phyloP scores from a whole-genome alignment of 257 asterid genomes.

The Linderniella brevidens region DNA sequence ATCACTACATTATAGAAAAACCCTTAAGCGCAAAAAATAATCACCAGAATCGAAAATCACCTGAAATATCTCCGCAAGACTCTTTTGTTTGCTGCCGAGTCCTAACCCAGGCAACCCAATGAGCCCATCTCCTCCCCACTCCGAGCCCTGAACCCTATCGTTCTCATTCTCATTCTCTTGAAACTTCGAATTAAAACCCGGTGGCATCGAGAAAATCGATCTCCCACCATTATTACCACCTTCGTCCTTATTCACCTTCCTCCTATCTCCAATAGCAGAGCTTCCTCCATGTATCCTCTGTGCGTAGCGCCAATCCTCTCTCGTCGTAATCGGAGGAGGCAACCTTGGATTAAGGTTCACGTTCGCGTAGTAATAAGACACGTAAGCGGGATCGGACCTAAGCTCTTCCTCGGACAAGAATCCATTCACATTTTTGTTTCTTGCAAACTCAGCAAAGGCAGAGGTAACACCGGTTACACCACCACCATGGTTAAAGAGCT shows the following conservation, averaged over 20 bases:
- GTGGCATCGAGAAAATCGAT: conserved; percentile 29
- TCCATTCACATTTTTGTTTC: conserved; percentile 28
- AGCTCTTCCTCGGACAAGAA: conserved; percentile 42
- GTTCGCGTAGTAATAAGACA: conserved; percentile 45
- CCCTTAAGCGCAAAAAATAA: too few species aligned
- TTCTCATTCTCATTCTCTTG: conserved; percentile 1
- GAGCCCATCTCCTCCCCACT: conserved; percentile 54
- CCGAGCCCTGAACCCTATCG: conserved; percentile 2
- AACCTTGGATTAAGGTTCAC: conserved; percentile 58
- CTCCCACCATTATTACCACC: conserved; percentile 17
- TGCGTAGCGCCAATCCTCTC: conserved; percentile 30
- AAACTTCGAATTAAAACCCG: conserved; percentile 4
- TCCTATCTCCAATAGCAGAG: conserved; percentile 35
- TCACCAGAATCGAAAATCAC: neutral
- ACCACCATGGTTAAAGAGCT: conserved; percentile 32
- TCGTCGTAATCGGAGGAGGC: conserved; percentile 35
- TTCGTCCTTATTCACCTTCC: conserved; percentile 19
- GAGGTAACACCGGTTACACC: conserved; percentile 9
- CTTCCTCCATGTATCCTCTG: conserved; percentile 15
- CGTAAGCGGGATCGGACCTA: conserved; percentile 67
- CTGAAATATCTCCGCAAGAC: conserved; percentile 36
- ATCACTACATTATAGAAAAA: too few species aligned
- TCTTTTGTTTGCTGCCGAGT: conserved; percentile 34
- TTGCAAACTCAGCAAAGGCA: conserved; percentile 24
- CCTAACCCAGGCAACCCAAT: conserved; percentile 46